These are phyloP conservation scores for Magnolia kwangsiensis DNA, from an alignment of 164 flowering plant genomes.

Conservation along the genomic window DNA sequence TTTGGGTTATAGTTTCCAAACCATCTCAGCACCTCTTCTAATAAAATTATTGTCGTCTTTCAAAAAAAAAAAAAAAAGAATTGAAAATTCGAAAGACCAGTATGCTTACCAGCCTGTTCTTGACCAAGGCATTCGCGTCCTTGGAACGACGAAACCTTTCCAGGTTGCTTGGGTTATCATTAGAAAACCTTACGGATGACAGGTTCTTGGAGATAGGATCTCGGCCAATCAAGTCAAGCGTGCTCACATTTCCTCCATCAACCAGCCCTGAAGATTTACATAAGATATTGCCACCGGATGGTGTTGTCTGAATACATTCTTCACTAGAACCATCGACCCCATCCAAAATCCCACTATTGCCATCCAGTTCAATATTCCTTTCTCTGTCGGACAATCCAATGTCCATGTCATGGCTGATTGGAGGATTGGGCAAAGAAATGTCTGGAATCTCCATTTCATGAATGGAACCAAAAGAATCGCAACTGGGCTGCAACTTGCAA, in stretches of 20 bases:
- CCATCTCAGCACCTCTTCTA: too few species aligned
- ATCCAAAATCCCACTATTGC: background rate
- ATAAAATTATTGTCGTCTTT: too few species aligned
- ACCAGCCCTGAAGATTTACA: conserved; percentile 5
- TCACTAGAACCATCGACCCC: conserved; percentile 12
- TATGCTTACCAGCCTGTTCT: background rate
- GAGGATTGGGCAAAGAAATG: conserved; percentile 1
- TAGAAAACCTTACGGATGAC: background rate
- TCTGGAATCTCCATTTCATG: conserved; percentile 4
- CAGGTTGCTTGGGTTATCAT: too few species aligned
- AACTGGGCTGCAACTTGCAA: background rate
- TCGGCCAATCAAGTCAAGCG: background rate
- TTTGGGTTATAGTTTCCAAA: too few species aligned
- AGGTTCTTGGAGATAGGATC: conserved; percentile 6
- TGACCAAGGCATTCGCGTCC: background rate
- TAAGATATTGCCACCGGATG: conserved; percentile 30
- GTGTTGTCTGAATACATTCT: conserved; percentile 27
- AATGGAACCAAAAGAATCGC: background rate
- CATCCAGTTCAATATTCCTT: background rate
- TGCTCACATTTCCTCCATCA: background rate
- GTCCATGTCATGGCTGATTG: background rate
- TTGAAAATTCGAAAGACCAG: too few species aligned
- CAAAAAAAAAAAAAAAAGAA: too few species aligned
- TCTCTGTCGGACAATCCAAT: background rate
- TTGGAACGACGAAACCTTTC: background rate